Evolutionary conservation across 768 basidiomycete species (phyloP).

Genomic region (Heimioporus sp.): DNA sequence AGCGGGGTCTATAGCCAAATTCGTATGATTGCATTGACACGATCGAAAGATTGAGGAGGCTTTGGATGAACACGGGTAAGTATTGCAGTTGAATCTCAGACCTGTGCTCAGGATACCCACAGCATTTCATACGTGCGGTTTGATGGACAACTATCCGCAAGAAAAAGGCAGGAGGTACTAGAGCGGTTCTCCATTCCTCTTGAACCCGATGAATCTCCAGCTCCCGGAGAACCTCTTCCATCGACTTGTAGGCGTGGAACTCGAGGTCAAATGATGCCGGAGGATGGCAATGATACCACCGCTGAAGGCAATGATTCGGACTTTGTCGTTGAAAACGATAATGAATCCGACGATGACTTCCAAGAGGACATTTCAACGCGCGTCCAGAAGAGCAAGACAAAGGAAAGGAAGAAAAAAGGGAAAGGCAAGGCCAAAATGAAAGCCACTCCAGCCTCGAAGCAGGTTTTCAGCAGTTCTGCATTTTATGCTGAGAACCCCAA

Average conservation of each 20-base stretch:
- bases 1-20: not conserved
- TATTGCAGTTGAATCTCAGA: not conserved
- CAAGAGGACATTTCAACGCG: constrained; percentile 29
- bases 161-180: constrained; percentile 73
- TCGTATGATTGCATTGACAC: not conserved
- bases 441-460: constrained; percentile 14
- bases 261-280: not conserved
- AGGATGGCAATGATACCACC: constrained; percentile 9
- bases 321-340: constrained; percentile 27
- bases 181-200: constrained; percentile 70
- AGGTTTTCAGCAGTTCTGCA: constrained; percentile 17
- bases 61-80: constrained; percentile 63
- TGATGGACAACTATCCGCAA: constrained; percentile 84
- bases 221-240: constrained; percentile 15
- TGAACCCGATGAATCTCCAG: constrained; percentile 30
- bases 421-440: constrained; percentile 32
- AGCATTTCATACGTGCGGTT: constrained; percentile 80
- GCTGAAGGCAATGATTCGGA: constrained; percentile 34
- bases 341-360: constrained; percentile 30
- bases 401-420: constrained; percentile 38
- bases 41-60: constrained; percentile 61
- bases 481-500: constrained; percentile 52
- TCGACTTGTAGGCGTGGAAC: constrained; percentile 4
- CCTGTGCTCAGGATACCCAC: constrained; percentile 2
- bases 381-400: constrained; percentile 31